Base-by-base conservation (phyloP, 1,139 yeast genomes). In the Taphrina sp. region DNA sequence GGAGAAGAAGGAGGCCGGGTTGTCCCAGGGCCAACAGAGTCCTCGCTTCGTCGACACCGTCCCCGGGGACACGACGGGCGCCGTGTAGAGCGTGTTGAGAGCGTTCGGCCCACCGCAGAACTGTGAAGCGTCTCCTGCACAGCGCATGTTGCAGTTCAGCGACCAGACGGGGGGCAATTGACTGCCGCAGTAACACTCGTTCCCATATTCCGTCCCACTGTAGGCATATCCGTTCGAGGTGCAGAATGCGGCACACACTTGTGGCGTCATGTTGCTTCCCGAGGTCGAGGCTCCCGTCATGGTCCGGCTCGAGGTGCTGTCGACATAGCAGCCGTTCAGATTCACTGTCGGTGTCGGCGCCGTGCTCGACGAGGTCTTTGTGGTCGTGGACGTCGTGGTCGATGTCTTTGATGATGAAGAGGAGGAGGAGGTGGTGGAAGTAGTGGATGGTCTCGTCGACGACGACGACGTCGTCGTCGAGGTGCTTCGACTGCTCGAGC, bases 11-110 rank as follows among this genome's bases (percentile, higher is more conserved):
- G 33, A 16, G 3, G 35, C 43, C 20, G 38, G 10, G 26, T 45
- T 37, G 23, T 52, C 46, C 39, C 41, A 49, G n/a, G 54, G 54
- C 57, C 57, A 52, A 26, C 34, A 39, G 1, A 52, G 45, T 7
- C 57, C 57, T 10, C 57, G 52, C 42, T 52, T 52, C 10, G 34
- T 20, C 17, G 39, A 34, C 16, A 16, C 31, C 3, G 43, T 28
- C 8, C 37, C 28, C 14, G 37, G 14, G 37, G 37, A 34, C 7
- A 24, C 5, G 28, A 34, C 37, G 17, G 51, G 35, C 14, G 37
- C 23, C 8, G 46, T 31, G n/a, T 22, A 23, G 1, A 42, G 22
- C 2, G 24, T 10, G 1, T 41, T 33, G 12, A 41, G 22, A 8
- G 46, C 38, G 20, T 33, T 34, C 16, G 41, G 8, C 0, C 46